Conservation (phyloP, 2,329 filamentous ascomycete species). For the Nakataea oryzae region DNA sequence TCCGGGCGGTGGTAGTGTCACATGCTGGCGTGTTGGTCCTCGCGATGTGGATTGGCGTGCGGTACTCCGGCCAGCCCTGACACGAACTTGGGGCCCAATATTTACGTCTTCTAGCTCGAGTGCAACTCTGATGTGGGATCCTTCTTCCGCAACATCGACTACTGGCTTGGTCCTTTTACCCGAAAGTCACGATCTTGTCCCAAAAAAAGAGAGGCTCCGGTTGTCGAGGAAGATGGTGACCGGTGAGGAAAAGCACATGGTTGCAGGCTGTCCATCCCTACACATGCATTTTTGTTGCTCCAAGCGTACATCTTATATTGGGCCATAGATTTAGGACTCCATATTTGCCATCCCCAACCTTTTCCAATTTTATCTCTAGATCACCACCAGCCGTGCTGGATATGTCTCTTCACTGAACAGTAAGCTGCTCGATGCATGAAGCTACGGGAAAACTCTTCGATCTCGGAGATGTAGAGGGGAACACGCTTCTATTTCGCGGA, state of each 20-base stretch:
- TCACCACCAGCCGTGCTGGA: background rate
- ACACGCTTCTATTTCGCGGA: background rate
- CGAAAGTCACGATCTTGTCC: background rate
- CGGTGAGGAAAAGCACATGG: no score
- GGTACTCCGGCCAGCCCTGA: background rate
- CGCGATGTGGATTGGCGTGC: background rate
- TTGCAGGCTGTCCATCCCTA: background rate
- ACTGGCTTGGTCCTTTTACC: background rate
- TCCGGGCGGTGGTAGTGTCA: background rate
- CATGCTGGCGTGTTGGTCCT: background rate
- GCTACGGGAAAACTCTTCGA: background rate
- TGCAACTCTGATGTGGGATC: background rate
- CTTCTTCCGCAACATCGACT: background rate
- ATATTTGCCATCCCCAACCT: background rate
- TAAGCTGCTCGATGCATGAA: background rate
- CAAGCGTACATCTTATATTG: no score
- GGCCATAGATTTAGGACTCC: background rate
- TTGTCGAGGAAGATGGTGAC: background rate
- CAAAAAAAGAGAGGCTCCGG: background rate
- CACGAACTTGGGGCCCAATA: background rate
- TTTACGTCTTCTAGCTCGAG: no score
- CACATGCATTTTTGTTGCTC: background rate
- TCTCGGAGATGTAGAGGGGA: background rate
- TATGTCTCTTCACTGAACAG: background rate
- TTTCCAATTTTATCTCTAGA: background rate